Conservation (phyloP, 2,329 filamentous ascomycete genomes). For the Phoma sp. region DNA sequence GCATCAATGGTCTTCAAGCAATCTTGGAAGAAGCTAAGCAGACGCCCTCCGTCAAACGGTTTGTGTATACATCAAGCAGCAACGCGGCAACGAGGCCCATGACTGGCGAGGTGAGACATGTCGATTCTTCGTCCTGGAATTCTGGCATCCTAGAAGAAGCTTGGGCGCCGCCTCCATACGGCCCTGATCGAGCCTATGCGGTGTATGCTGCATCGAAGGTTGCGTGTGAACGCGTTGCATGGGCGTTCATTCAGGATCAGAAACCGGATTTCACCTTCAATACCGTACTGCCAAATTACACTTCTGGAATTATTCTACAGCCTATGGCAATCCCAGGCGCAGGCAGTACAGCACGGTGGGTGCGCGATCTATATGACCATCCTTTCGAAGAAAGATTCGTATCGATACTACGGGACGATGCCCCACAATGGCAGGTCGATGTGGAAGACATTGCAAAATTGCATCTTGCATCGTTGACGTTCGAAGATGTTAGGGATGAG, state of each 20-base stretch:
- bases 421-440: conserved; percentile 53
- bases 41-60: neutral
- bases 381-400: conserved; percentile 1
- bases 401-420: neutral
- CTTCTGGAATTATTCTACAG: conserved; percentile 24
- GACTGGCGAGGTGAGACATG: neutral
- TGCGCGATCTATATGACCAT: neutral
- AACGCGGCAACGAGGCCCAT: conserved; percentile 7
- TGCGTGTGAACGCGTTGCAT: conserved; percentile 52
- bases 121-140: conserved; percentile 4
- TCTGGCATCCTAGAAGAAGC: conserved; percentile 20
- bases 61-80: conserved; percentile 12
- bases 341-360: conserved; percentile 18
- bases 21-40: conserved; percentile 1
- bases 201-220: conserved; percentile 55
- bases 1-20: neutral
- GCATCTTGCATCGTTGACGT: conserved; percentile 57
- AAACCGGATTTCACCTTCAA: conserved; percentile 52
- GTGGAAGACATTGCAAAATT: conserved; percentile 58
- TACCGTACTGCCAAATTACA: conserved; percentile 37
- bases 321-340: conserved; percentile 24
- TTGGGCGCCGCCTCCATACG: conserved; percentile 29
- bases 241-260: conserved; percentile 51
- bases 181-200: conserved; percentile 31
- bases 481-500: conserved; percentile 52